Percentiles rank a stretch among this genome's conserved stretches.
phyloP scores from a whole-genome alignment of 2,329 filamentous ascomycete genomes.

The Aspergillus brunneoviolaceus region DNA sequence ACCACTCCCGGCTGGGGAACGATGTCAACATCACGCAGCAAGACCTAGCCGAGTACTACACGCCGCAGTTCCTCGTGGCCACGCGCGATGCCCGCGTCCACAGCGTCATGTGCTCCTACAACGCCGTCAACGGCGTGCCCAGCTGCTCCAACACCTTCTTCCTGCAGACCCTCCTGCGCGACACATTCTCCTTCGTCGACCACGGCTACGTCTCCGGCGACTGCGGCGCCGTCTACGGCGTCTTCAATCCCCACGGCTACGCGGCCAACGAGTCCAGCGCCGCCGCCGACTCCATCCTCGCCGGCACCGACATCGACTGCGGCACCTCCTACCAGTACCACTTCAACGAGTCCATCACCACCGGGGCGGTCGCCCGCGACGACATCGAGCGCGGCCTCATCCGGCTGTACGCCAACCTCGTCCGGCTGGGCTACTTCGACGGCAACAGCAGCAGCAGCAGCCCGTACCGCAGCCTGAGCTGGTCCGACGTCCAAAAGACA shows the following conservation, averaged over 20 bases:
- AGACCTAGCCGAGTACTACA: constrained; percentile 67
- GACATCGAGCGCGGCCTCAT: constrained; percentile 49
- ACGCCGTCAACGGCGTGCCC: constrained; percentile 65
- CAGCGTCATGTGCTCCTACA: constrained; percentile 64
- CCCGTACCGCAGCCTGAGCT: constrained; percentile 54
- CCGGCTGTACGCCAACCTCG: constrained; percentile 51
- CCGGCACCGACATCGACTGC: constrained; percentile 56
- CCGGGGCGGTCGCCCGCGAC: constrained; percentile 47
- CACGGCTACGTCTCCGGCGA: constrained; percentile 64
- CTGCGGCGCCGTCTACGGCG: constrained; percentile 62
- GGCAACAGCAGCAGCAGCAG: constrained; percentile 29
- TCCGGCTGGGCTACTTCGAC: constrained; percentile 56
- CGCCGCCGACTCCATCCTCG: constrained; percentile 50
- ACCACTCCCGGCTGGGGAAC: constrained; percentile 51
- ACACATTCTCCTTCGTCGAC: constrained; percentile 64
- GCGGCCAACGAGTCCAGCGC: constrained; percentile 45
- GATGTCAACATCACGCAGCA: constrained; percentile 58
- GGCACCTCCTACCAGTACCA: constrained; percentile 51
- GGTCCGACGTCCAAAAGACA: constrained; percentile 56
- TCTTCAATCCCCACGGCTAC: constrained; percentile 57
- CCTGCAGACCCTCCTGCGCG: constrained; percentile 61
- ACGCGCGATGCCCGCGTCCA: constrained; percentile 57
- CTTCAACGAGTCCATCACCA: constrained; percentile 45
- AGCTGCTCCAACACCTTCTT: constrained; percentile 64
- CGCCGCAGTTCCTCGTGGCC: constrained; percentile 65